Percentiles rank a stretch among this genome's conserved stretches.
Evolutionary conservation across 768 basidiomycete species (phyloP).

Genomic region (Lentinula sp.): DNA sequence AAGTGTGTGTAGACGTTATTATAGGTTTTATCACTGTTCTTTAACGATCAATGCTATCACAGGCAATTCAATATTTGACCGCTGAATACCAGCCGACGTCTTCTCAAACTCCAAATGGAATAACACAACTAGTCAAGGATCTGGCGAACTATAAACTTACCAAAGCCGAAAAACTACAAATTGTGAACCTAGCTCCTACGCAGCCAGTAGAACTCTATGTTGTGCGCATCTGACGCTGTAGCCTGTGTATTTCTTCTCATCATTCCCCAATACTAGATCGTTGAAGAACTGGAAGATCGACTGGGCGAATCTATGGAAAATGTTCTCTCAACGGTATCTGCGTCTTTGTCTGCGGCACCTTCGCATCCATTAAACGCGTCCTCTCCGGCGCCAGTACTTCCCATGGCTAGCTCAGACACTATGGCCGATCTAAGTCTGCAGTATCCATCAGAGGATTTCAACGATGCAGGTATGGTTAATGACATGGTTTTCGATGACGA

Average conservation of each 20-base stretch:
- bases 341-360: slow-evolving; percentile 22
- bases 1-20: slow-evolving; percentile 37
- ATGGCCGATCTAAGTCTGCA: neutral
- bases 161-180: slow-evolving; percentile 87
- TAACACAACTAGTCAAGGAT: slow-evolving; percentile 58
- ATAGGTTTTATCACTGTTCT: neutral
- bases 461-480: slow-evolving; percentile 34
- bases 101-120: slow-evolving; percentile 57
- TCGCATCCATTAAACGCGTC: neutral
- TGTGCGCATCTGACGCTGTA: slow-evolving; percentile 38
- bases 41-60: slow-evolving; percentile 5
- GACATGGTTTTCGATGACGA: slow-evolving; percentile 59
- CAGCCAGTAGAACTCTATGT: slow-evolving; percentile 84
- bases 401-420: neutral
- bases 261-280: slow-evolving; percentile 47
- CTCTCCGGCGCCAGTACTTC: neutral
- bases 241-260: neutral
- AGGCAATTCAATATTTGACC: slow-evolving; percentile 86
- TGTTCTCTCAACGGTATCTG: slow-evolving; percentile 52
- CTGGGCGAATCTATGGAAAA: slow-evolving; percentile 65
- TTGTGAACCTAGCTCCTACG: slow-evolving; percentile 85
- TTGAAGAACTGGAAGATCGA: slow-evolving; percentile 88
- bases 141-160: slow-evolving; percentile 71
- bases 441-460: slow-evolving; percentile 12
- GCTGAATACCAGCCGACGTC: slow-evolving; percentile 66